phyloP scores from a whole-genome alignment of 1,284 basidiomycete species.

The Ustilago lituana region DNA sequence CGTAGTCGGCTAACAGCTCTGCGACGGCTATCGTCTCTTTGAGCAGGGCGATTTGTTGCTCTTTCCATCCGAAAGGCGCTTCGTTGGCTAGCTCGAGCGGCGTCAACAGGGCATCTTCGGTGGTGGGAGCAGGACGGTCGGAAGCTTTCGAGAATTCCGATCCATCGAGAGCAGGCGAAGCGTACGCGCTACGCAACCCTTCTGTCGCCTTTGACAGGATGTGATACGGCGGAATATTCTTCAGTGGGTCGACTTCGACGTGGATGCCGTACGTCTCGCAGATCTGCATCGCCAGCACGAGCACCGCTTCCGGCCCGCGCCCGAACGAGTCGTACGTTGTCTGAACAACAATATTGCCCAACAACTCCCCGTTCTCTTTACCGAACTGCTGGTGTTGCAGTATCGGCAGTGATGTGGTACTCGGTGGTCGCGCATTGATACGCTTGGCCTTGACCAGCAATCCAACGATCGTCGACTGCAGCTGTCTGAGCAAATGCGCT shows the following conservation, averaged over 20 bases:
- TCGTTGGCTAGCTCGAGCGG: slow-evolving; percentile 45
- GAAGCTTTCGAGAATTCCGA: slow-evolving; percentile 27
- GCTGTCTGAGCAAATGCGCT: slow-evolving; percentile 56
- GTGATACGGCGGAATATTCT: slow-evolving; percentile 51
- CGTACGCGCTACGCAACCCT: slow-evolving; percentile 43
- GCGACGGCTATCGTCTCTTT: slow-evolving; percentile 89
- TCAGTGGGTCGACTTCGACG: slow-evolving; percentile 54
- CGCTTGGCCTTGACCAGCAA: slow-evolving; percentile 47
- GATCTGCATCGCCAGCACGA: slow-evolving; percentile 61
- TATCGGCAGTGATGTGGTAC: slow-evolving; percentile 30
- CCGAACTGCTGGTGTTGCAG: slow-evolving; percentile 29
- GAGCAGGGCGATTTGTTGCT: slow-evolving; percentile 87
- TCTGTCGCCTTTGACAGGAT: slow-evolving; percentile 52
- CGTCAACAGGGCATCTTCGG: slow-evolving; percentile 15
- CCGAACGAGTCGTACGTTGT: slow-evolving; percentile 35
- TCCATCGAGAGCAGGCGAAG: slow-evolving; percentile 27
- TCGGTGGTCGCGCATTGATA: slow-evolving; percentile 14
- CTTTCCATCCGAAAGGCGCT: slow-evolving; percentile 82
- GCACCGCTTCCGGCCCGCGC: slow-evolving; percentile 51
- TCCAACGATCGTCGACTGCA: slow-evolving; percentile 52
- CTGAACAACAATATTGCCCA: slow-evolving; percentile 49
- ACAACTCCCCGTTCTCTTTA: slow-evolving; percentile 15
- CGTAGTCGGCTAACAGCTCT: slow-evolving; percentile 85
- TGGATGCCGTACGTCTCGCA: slow-evolving; percentile 65
- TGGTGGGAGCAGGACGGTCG: background rate